Evolutionary conservation across 1,284 basidiomycete species (phyloP), one percentile per base, ranked within the genome.

Genomic region (Papiliotrema nemorosa): DNA sequence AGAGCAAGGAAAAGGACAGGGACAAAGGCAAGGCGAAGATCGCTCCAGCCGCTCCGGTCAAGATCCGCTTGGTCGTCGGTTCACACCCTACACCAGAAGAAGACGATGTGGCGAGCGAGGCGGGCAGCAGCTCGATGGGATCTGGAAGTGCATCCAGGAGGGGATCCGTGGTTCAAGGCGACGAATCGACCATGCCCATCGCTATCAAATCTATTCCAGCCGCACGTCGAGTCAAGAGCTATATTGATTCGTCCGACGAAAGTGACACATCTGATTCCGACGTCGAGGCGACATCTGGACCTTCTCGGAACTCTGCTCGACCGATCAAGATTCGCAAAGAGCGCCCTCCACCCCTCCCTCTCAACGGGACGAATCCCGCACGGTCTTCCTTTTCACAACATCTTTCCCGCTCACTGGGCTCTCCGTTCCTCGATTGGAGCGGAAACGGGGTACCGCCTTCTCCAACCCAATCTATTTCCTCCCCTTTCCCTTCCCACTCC

Each of bases 401-500:
- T 21, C 18, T 42, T 18, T 49, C 47, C 16, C 49, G 49, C 12
- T 39, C 41, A 34, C 58, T 18, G 39, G 58, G 21, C 42, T 58
- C 35, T 4, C 49, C 49, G 3, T 50, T 44, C 27, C 31, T 50
- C 31, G 49, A 44, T 22, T 50, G 42, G 35, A 24, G 33, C 9
- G 24, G 10, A 7, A 21, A 7, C n/a, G 18, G 14, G 14, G 14
- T 38, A 14, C 21, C 40, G 14, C 25, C 34, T 5, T 44, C 49
- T 42, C 24, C 49, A 37, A 34, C 47, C 45, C 51, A 54, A 47
- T 26, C 54, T 16, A 53, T 44, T 18, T 26, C 58, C n/a, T 67
- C 70, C n/a, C 67, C 67, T 7, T 73, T 70, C 56, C 70, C 70
- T 2, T 66, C 59, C n/a, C 70, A 73, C 49, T 69, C 69, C 5